phyloP scores from a whole-genome alignment of 345 rosid species.

The Acer saccharum region DNA sequence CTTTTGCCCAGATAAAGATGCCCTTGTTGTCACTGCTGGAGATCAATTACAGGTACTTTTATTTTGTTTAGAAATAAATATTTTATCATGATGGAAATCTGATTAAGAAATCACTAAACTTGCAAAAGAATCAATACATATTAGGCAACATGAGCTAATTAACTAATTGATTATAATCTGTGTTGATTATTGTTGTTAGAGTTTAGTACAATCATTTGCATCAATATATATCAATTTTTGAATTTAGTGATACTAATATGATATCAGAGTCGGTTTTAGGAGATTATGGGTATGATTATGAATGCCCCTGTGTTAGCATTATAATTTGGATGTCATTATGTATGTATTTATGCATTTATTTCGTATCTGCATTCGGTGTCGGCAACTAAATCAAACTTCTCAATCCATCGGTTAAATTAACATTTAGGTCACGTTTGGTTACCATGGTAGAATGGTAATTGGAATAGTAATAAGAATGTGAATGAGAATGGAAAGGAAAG shows the following conservation, averaged over 20 bases:
- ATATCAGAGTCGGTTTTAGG: neutral
- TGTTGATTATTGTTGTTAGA: too few species aligned
- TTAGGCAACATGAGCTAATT: neutral
- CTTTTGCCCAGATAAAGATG: conserved; percentile 62
- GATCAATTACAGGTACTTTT: conserved; percentile 68
- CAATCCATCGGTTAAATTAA: too few species aligned
- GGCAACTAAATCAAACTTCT: too few species aligned
- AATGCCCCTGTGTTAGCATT: neutral
- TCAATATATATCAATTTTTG: neutral
- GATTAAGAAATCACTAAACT: neutral
- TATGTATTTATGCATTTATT: too few species aligned
- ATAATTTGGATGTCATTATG: too few species aligned
- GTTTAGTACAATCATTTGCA: neutral
- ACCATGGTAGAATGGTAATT: too few species aligned
- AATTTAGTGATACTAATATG: neutral
- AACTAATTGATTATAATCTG: neutral
- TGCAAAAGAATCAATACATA: neutral
- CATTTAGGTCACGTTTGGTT: too few species aligned
- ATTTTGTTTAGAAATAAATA: neutral
- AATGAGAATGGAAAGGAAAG: too few species aligned
- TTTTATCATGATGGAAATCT: too few species aligned
- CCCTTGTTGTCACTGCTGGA: conserved; percentile 71
- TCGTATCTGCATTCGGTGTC: too few species aligned
- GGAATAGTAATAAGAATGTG: too few species aligned
- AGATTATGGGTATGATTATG: too few species aligned